Base-by-base conservation (phyloP, 2,329 filamentous ascomycete species). In the Didymellaceae sp. region DNA sequence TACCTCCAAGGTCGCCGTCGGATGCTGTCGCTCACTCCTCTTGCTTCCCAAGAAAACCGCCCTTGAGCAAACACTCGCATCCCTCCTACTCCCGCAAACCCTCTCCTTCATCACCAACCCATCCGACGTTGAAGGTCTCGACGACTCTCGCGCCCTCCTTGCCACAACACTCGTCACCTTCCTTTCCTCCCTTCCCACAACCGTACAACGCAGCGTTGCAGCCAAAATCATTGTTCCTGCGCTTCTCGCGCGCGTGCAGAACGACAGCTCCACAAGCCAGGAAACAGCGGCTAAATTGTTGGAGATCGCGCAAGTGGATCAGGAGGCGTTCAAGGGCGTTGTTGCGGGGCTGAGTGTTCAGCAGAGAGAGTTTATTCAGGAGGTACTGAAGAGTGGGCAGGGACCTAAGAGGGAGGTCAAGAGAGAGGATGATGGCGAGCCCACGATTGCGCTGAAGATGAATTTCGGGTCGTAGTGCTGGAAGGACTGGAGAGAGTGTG, bases 361-460 rank as follows among this genome's bases (percentile, higher is more conserved):
- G 16, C 87, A 93, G 71, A 89, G 86, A 69, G 76, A 79, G 0
- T 87, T 94, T 58, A 83, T 97, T 76, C 93, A 96, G 74, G 86
- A 86, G 58, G 86, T 96, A 13, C 84, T 96, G 53, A 83, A 85
- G 71, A 84, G 82, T 18, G 77, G 83, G 72, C 58, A 75, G 71
- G 60, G 68, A 66, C 68, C 52, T 64, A 74, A 33, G 41, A 78
- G 76, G 51, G 76, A 78, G 50, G 82, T 77, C 44, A 83, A 77
- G 24, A 82, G 77, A 21, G 85, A 84, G 40, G 75, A 77, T 38
- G 76, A 77, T 39, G 77, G 73, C 33, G 78, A 80, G 73, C 94
- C 94, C 10, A 94, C 80, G 57, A 99, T 99, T 80, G 91, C 91
- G 45, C 75, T 99, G 68, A 94, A 95, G 81, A 95, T 97, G 89